Evolutionary conservation across 2,329 filamentous ascomycete species (phyloP), one percentile per base, ranked within the genome.

Genomic region (Ceratocystis albifundus): DNA sequence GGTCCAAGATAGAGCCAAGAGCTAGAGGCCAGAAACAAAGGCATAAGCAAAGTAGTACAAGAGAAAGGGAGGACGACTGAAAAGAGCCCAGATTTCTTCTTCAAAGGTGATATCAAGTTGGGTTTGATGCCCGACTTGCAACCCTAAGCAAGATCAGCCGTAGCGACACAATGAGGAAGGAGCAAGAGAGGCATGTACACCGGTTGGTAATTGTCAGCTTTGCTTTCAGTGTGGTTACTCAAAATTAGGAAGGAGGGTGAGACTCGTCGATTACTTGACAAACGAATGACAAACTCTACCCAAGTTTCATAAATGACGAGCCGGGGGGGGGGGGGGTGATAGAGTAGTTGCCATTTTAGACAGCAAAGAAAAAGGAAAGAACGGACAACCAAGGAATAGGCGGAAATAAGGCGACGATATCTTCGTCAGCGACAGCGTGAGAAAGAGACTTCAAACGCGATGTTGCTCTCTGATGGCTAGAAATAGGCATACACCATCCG

Each of bases 91-190:
- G 15, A 6, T 50, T 50, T 50, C 17, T 7, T 50, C 22, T 28
- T 7, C 3, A 32, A 17, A 25, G 53, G 30, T 32, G 25, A 12
- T 8, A 20, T n/a, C 3, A 8, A 22, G 46, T 25, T 17, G 17
- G 46, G 25, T 15, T 30, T 57, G 22, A 57, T 57, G 53, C 22
- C 22, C 53, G 53, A 57, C 53, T 57, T 57, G 17, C 53, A 57
- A 57, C 25, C 53, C 53, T 57, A 57, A 57, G 17, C 53, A 57
- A 4, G 22, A 12, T 57, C 10, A 7, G 53, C 10, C 30, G 2
- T 32, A 15, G 25, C 3, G 12, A 8, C 32, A 32, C 22, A 10
- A 10, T 7, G 22, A 30, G 53, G 20, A 57, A 57, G 2, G 50
- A 25, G 50, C n/a, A 30, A 55, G 45, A 48, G 6, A 48, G 20